Base-by-base conservation (phyloP, 768 basidiomycete genomes). In the Auriscalpium vulgare region DNA sequence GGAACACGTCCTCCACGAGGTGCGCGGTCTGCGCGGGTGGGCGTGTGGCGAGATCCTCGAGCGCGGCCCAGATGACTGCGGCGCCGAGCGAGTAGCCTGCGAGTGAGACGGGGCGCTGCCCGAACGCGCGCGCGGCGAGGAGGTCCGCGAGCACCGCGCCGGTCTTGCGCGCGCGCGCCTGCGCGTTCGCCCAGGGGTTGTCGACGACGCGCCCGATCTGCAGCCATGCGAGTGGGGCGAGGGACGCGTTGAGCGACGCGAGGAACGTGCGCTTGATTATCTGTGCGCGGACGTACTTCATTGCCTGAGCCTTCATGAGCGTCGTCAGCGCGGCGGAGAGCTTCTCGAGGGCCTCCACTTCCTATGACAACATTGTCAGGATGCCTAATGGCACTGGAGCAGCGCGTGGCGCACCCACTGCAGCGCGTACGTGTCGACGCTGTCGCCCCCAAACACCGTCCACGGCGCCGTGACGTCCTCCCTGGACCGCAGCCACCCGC, bases 131-230 rank as follows among this genome's bases (percentile, higher is more conserved):
- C 51, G 78, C 70, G 8, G 70, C 68, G 16, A 83, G 70, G 19
- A 81, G 71, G 36, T 75, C 76, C 19, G 77, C 81, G 44, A 84
- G 67, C 16, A 84, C 80, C 11, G 71, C 74, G 13, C 81, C 82
- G 17, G 80, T 72, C 62, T 82, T 82, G 53, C 72, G 59, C 1
- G 79, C 78, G 14, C 76, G 71, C n/a, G 78, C 74, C 57, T 71
- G 74, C 10, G 79, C 72, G 62, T 79, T 79, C 76, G 78, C 77
- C 80, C 80, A 82, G 2, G 81, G 80, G 63, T 82, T 83, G 66
- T 82, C 81, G 47, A 82, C 77, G 37, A 82, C 76, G 59, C 78
- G 72, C 8, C 77, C 79, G 44, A 83, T 72, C 60, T 78, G 79
- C 49, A 82, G 66, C 65, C 71, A 73, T 8, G 75, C 74, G 14